Evolutionary conservation across 139 green algal genomes (phyloP), one percentile per base, ranked within the genome.

Genomic region (Chlorella sp.): DNA sequence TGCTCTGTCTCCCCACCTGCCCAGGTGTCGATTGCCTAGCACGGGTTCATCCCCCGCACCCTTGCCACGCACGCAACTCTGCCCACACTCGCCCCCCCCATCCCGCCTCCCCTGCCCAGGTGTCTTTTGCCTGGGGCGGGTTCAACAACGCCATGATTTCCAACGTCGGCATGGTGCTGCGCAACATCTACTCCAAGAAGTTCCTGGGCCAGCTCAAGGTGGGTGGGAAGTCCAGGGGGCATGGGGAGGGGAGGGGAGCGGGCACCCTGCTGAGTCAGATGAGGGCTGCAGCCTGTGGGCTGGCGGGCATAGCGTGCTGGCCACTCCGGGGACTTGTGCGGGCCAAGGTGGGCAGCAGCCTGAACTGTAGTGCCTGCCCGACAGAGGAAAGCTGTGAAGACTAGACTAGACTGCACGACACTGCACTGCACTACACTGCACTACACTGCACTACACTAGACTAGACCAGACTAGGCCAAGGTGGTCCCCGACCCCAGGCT

Each of bases 121-220:
- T 97, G 30, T 94, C 84, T 57, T 98, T 98, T 89, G 91, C 91
- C 12, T 97, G 94, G 94, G 87, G 80, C n/a, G 97, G 97, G 28
- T 98, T 98, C 93, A 97, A 97, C 91, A 97, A 96, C 88, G 97
- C 97, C 78, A 98, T 98, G 96, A 93, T 97, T 69, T 96, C 91
- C 91, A 99, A 99, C 88, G 66, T 99, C 37, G 97, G 97, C 91
- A 98, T 98, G 96, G 97, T 99, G 89, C 92, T 98, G 87, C 92
- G 96, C 40, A 98, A 98, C 91, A 97, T 98, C 84, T 97, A 97
- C 92, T 97, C 94, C 86, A 98, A 98, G 91, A 98, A 98, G 92
- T 92, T 90, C 81, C 95, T 98, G n/a, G 95, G 93, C 53, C 93
- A 98, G 77, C 97, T 96, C 91, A 97, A 97, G 94, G 95, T 95